Evolutionary conservation across 1,284 basidiomycete species (phyloP), one percentile per base, ranked within the genome.

Genomic region (Moniliella sp.): DNA sequence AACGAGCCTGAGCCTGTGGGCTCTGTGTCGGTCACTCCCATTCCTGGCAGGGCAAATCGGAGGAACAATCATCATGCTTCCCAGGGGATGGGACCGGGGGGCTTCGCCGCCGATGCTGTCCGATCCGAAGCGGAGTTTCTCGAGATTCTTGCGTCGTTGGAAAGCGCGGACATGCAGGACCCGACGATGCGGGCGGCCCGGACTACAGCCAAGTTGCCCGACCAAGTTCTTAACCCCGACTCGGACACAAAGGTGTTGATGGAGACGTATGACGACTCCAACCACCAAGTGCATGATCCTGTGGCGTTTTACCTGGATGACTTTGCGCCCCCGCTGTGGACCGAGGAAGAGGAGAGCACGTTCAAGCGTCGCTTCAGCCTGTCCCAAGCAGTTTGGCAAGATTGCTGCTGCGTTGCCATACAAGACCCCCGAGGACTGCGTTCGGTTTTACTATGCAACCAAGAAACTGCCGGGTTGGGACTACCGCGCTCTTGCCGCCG

Each of bases 81-180:
- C n/a, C n/a, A n/a, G n/a, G n/a, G n/a, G n/a, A n/a, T n/a, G n/a
- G n/a, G n/a, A n/a, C n/a, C n/a, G n/a, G n/a, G n/a, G n/a, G 52
- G 48, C 4, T 42, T 45, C 16, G 39, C 46, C 9, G n/a, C n/a
- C n/a, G 86, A 94, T 60, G 76, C 80, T 4, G 84, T 88, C 8
- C 74, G 82, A 1, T 84, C 83, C 12, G 88, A 94, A 61, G 70
- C 91, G 35, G 88, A 94, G 66, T 86, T 93, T 72, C 79, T 93
- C 52, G 83, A 86, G 63, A 86, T 94, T 53, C 75, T 94, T 34
- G 82, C 81, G 8, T 83, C 76, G 49, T 66, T 93, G 25, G 84
- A 83, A 29, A 80, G 77, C 45, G 81, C 86, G 41, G 86, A 88
- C 43, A 73, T 81, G 35, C 82, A 77, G 28, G 84, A 94, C 61